Evolutionary conservation across 2,329 filamentous ascomycete species (phyloP), one percentile per base, ranked within the genome.

Genomic region (Fusarium concolor): DNA sequence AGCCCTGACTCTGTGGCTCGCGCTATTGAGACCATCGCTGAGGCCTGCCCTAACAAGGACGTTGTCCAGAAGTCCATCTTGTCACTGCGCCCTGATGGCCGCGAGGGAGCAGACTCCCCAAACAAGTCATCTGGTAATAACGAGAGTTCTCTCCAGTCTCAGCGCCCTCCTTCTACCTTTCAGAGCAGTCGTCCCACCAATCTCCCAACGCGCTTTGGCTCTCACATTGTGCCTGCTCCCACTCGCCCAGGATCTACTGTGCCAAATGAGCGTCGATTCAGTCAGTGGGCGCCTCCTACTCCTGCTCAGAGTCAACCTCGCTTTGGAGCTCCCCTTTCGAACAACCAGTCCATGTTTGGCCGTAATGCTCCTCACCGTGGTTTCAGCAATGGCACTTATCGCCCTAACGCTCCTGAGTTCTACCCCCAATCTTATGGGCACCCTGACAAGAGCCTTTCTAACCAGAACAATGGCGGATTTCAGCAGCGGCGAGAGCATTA

Each of bases 391-490:
- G 66, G 65, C 5, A 57, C 65, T 12, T 80, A 79, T 62, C 74
- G 77, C 10, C 73, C 76, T 33, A 75, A 71, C 33, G 76, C 75
- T n/a, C 70, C 74, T 6, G 78, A 79, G 54, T 77, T 78, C 26
- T 76, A 75, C 26, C 76, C 76, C 15, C 72, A 75, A 29, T 66
- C 71, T 26, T 70, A 71, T 18, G 53, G 61, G 2, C 28, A 70
- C 29, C 55, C 67, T 10, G 75, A 75, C 35, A 71, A 71, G 60
- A 60, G 35, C 37, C 61, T 63, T 42, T 15, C 60, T 15, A 44
- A 49, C 24, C 59, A 67, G 6, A 59, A 58, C 10, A 71, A 69
- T 44, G 72, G 65, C 9, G 67, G 70, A 22, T 75, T 70, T 37
- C 71, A 71, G 18, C 52, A 70, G 18, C 57, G 71, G 15, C 71